A percentile compares a stretch with the other conserved stretches of the same genome.
These are phyloP conservation scores for Curvularia sp. DNA, from an alignment of 2,329 filamentous ascomycete genomes.

Conservation along the genomic window DNA sequence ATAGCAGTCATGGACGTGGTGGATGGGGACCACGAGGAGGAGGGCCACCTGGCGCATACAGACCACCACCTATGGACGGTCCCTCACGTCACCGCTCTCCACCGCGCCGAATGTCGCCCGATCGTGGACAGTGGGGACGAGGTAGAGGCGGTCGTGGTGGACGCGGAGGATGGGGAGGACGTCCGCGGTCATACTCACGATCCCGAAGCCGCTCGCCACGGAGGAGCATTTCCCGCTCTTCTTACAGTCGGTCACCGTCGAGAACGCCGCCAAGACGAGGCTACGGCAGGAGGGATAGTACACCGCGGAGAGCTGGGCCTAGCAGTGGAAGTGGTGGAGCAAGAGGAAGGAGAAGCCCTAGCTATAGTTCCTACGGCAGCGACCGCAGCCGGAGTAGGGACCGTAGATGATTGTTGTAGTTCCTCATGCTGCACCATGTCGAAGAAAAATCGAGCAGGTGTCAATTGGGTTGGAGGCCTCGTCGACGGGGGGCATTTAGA, in stretches of 20 bases:
- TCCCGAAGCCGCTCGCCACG: constrained; percentile 54
- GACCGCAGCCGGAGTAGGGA: constrained; percentile 56
- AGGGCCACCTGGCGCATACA: constrained; percentile 48
- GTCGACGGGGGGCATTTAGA: not conserved
- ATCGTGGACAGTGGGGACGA: constrained; percentile 33
- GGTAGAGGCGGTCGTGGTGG: constrained; percentile 48
- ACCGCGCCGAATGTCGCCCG: constrained; percentile 37
- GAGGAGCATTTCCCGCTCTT: constrained; percentile 52
- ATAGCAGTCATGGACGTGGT: constrained; percentile 26
- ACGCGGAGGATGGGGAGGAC: constrained; percentile 34
- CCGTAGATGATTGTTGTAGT: constrained; percentile 20
- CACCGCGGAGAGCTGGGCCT: constrained; percentile 25
- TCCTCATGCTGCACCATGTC: not conserved
- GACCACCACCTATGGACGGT: constrained; percentile 47
- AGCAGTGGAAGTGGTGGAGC: constrained; percentile 33
- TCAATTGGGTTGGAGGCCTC: not conserved
- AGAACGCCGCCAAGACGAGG: constrained; percentile 39
- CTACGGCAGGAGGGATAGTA: constrained; percentile 22
- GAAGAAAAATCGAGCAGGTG: too few relatives aligned
- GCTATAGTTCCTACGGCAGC: constrained; percentile 69
- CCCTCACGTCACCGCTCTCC: constrained; percentile 49
- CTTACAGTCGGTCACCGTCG: constrained; percentile 50
- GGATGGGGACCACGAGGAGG: constrained; percentile 30
- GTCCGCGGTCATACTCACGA: constrained; percentile 38
- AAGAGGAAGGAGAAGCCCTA: constrained; percentile 62